These are phyloP conservation scores for Tricholoma furcatifolium DNA, from an alignment of 768 basidiomycete genomes.

Conservation along the genomic window DNA sequence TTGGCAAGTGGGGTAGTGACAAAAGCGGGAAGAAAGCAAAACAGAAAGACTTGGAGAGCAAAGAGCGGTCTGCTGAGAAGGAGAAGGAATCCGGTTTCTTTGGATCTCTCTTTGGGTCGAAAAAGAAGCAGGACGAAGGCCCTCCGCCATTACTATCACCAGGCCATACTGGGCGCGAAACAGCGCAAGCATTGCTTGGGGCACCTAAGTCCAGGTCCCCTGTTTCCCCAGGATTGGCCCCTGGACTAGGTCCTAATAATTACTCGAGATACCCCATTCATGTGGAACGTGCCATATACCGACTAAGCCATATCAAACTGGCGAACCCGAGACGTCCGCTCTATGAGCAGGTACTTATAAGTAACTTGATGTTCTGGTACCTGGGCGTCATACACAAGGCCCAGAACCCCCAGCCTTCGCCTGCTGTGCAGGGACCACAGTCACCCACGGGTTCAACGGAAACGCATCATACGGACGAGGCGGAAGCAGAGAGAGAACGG, in stretches of 20 bases:
- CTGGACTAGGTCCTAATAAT: conserved; percentile 40
- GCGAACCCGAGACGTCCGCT: conserved; percentile 95
- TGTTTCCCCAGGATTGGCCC: conserved; percentile 53
- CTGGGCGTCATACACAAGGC: conserved; percentile 96
- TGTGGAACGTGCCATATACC: conserved; percentile 96
- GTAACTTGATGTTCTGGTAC: conserved; percentile 99
- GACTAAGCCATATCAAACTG: conserved; percentile 96
- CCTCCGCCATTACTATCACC: conserved; percentile 29
- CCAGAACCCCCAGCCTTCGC: conserved; percentile 45
- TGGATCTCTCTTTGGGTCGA: conserved; percentile 85
- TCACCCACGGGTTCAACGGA: conserved; percentile 27
- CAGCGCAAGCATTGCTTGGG: conserved; percentile 84
- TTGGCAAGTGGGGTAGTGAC: conserved; percentile 67
- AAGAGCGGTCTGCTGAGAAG: conserved; percentile 36
- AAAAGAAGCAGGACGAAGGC: conserved; percentile 77
- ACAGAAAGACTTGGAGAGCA: conserved; percentile 14
- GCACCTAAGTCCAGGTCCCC: conserved; percentile 77
- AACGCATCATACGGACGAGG: conserved; percentile 31
- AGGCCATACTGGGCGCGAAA: conserved; percentile 70
- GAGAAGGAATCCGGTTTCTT: conserved; percentile 87
- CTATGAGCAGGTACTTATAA: conserved; percentile 94
- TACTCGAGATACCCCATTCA: conserved; percentile 94
- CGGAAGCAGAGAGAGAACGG: conserved; percentile 35
- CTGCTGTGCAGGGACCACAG: conserved; percentile 26
- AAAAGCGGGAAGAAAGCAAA: conserved; percentile 57